Base-by-base conservation (phyloP, 1,284 basidiomycete genomes). In the Fistulinella staudtii region DNA sequence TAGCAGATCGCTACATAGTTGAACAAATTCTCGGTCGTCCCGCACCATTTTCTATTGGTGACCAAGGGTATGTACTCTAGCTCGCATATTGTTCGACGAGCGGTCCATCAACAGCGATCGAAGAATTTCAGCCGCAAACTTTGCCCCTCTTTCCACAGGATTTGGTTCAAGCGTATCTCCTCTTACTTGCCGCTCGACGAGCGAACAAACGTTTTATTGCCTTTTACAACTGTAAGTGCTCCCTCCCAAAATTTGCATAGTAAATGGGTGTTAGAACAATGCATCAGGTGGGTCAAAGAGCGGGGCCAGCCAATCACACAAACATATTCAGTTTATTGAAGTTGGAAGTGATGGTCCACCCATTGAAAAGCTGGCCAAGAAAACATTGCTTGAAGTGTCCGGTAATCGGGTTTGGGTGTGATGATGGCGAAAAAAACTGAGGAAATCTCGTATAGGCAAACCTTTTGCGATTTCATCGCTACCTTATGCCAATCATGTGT, bases 281-380 rank as follows among this genome's bases (percentile, higher is more conserved):
- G 8, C 17, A 23, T 31, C 45, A 86, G 88, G 89, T 54, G 90
- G 90, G 5, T 73, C 79, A 37, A 73, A 78, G 36, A 91, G 88
- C 47, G 92, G 91, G 27, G 90, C 92, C 8, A 91, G 88, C 62
- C 91, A 94, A 67, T 72, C 76, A 2, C 91, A 93, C 67, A 89
- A 93, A 55, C 91, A 94, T 61, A 58, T 93, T 17, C 91, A 94
- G 64, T 84, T 93, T 50, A 67, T 93, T 15, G 63, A 82, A 17
- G 74, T 77, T 10, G 72, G 69, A 31, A 68, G 70, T 17, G 74
- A 76, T 36, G 82, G 80, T 4, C 83, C 86, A 22, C 90, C 90
- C 0, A 71, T 92, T 29, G 89, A 92, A 63, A 69, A 65, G 37
- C 73, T 90, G 51, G 80, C 85, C 5, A 72, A 72, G 51, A 64